Evolutionary conservation across 352 stramenopile species (phyloP).

Genomic region (Pythium diclinum): DNA sequence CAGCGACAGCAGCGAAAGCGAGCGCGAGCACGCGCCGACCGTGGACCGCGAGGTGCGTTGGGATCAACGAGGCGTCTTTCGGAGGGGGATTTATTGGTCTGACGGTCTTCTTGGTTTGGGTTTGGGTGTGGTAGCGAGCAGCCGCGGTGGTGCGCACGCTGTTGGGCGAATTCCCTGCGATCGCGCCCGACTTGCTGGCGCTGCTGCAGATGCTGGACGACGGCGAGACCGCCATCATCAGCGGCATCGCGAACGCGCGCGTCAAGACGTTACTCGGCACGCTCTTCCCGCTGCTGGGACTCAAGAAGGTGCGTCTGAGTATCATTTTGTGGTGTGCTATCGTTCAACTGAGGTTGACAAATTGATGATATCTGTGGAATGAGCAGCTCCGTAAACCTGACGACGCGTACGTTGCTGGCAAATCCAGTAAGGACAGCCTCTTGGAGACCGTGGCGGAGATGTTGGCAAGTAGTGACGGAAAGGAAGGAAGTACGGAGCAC

Average conservation of each 20-base stretch:
- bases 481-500: neutral
- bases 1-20: conserved; percentile 7
- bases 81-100: too few species aligned
- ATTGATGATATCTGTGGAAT: neutral
- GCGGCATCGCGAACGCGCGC: conserved; percentile 67
- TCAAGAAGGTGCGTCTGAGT: conserved; percentile 18
- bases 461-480: conserved; percentile 22
- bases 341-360: too few species aligned
- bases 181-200: conserved; percentile 55
- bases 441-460: conserved; percentile 54
- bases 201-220: conserved; percentile 79
- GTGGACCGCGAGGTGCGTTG: neutral
- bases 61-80: too few species aligned
- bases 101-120: neutral
- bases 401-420: conserved; percentile 25
- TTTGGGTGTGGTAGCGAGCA: conserved; percentile 27
- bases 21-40: conserved; percentile 4
- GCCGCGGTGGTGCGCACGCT: conserved; percentile 49
- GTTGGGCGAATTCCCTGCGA: conserved; percentile 60
- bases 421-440: conserved; percentile 32
- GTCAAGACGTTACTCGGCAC: conserved; percentile 61
- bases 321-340: too few species aligned
- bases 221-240: conserved; percentile 70
- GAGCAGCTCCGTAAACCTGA: conserved; percentile 15
- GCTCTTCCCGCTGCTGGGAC: conserved; percentile 71